These are phyloP conservation scores for Suillus tomentosus DNA, from an alignment of 768 basidiomycete genomes.

Conservation along the genomic window DNA sequence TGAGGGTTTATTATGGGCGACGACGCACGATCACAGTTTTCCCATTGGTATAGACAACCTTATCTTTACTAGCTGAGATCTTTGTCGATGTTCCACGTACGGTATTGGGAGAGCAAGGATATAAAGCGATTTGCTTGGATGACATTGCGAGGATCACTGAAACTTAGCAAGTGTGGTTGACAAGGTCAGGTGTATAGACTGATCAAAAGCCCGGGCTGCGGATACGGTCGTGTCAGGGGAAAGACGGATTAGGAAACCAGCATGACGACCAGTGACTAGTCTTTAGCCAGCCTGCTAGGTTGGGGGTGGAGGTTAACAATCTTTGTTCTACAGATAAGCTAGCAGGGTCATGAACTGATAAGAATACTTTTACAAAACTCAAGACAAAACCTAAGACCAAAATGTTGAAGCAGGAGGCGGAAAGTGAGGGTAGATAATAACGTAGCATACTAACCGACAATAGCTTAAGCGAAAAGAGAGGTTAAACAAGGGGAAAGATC, in stretches of 20 bases:
- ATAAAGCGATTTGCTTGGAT: slow-evolving; percentile 51
- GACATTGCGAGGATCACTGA: slow-evolving; percentile 40
- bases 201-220: slow-evolving; percentile 10
- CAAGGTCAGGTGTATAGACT: slow-evolving; percentile 1
- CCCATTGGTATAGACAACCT: slow-evolving; percentile 85
- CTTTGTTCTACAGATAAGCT: not conserved
- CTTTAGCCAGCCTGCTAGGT: not conserved
- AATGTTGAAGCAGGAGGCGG: too few relatives aligned
- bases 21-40: slow-evolving; percentile 81
- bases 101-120: slow-evolving; percentile 71
- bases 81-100: slow-evolving; percentile 71
- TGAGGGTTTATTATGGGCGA: not conserved
- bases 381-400: not conserved
- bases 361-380: not conserved
- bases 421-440: slow-evolving; percentile 19
- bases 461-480: not conserved
- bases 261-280: not conserved
- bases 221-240: slow-evolving; percentile 19
- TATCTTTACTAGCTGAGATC: slow-evolving; percentile 72
- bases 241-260: not conserved
- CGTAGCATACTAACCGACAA: slow-evolving; percentile 2
- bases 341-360: not conserved
- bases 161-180: slow-evolving; percentile 2
- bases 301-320: not conserved
- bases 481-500: slow-evolving; percentile 8